A percentile compares a stretch with the other conserved stretches of the same genome.
phyloP scores from a whole-genome alignment of 306 rosid genomes.

The Adenanthera pavonina region DNA sequence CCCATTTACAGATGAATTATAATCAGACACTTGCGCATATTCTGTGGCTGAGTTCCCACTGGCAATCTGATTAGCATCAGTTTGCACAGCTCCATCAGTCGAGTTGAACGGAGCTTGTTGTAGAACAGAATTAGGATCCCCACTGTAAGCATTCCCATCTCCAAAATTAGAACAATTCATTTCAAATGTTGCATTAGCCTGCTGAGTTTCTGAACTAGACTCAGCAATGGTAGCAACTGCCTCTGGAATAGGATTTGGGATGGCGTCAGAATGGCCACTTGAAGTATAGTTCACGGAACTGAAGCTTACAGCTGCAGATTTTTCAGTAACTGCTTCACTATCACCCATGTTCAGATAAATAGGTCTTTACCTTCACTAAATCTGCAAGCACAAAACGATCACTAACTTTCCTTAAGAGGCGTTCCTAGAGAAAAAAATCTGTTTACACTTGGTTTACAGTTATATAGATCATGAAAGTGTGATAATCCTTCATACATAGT shows the following conservation, averaged over 20 bases:
- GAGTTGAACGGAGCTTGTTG: constrained; percentile 58
- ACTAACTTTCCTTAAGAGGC: not conserved
- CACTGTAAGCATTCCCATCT: constrained; percentile 50
- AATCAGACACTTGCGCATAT: constrained; percentile 40
- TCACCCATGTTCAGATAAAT: constrained; percentile 62
- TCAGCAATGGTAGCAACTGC: constrained; percentile 41
- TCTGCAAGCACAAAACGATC: constrained; percentile 41
- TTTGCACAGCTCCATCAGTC: constrained; percentile 43
- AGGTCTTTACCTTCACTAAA: constrained; percentile 28
- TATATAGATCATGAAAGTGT: not conserved
- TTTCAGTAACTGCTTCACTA: constrained; percentile 69
- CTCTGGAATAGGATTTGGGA: constrained; percentile 45
- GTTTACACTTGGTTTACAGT: not conserved
- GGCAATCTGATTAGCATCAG: constrained; percentile 48
- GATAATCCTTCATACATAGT: not conserved
- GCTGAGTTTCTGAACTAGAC: constrained; percentile 50
- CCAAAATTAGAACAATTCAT: constrained; percentile 48
- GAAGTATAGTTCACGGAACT: constrained; percentile 47
- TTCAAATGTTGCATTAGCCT: constrained; percentile 41
- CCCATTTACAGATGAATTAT: constrained; percentile 65
- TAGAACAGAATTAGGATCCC: constrained; percentile 56
- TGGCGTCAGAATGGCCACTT: constrained; percentile 57
- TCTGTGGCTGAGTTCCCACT: constrained; percentile 45
- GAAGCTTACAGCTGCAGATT: constrained; percentile 54
- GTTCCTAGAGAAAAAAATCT: not conserved